Base-by-base conservation (phyloP, 2,329 filamentous ascomycete species). In the Colletotrichum agaves region DNA sequence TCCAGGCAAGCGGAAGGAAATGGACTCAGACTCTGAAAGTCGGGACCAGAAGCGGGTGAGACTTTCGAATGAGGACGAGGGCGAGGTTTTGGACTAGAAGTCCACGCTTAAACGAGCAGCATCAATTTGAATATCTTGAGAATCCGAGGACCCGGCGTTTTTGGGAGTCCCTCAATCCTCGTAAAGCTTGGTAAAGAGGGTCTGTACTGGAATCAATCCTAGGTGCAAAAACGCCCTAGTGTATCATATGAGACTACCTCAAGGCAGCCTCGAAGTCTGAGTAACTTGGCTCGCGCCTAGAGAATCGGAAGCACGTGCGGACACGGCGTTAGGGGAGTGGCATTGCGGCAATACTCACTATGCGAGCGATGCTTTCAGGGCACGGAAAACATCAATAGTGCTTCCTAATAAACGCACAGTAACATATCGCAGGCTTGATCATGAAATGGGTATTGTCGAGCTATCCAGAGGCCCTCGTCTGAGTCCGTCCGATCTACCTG, bases 61-160 rank as follows among this genome's bases (percentile, higher is more conserved):
- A 57, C 74, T 83, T 31, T 84, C 82, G 0, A 76, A 78, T 39
- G 81, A 83, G 61, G 83, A 85, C 55, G 83, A 85, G 66, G 83
- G 83, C 35, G 83, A 85, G 71, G 78, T 85, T 41, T 50, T 68
- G 53, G 65, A 68, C 43, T 68, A 65, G 13, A 35, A 43, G 6
- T 15, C 47, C n/a, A 17, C 15, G 21, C 3, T 10, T 10, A 13
- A 17, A 46, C n/a, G 17, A 46, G 17, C 17, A 31, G 19, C 17
- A 53, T 52, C 21, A 44, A 13, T 37, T 52, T 65, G 49, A 58
- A 55, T 46, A 55, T 59, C 55, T 33, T 65, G 65, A 65, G 65
- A 47, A 65, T 49, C 5, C 47, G 49, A 53, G 65, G 39, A 65
- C 46, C 35, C 13, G 47, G 65, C 61, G 65, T 1, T 64, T 65